These are phyloP conservation scores for Candida oleophila DNA, from an alignment of 805 yeast species.

Conservation along the genomic window DNA sequence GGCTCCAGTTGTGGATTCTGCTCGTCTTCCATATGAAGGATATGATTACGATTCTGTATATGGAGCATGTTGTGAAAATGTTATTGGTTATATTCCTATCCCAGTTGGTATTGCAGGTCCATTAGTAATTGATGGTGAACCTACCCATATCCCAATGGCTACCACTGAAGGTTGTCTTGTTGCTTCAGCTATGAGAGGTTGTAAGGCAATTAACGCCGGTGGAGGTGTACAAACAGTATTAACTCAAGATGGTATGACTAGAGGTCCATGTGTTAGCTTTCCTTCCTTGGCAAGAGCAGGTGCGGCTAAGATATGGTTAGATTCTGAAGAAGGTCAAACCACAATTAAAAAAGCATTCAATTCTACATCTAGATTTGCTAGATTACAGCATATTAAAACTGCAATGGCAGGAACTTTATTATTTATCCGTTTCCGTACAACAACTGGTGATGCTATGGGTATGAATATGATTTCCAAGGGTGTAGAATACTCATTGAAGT, in stretches of 20 bases:
- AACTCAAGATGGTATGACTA: conserved; percentile 97
- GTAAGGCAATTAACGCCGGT: conserved; percentile 95
- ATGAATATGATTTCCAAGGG: conserved; percentile 99
- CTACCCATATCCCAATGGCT: conserved; percentile 96
- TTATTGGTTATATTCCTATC: conserved; percentile 91
- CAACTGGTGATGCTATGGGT: conserved; percentile 99
- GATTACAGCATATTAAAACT: conserved; percentile 85
- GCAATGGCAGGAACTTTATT: conserved; percentile 91
- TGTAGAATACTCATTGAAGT: conserved; percentile 81
- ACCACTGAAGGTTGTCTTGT: conserved; percentile 99
- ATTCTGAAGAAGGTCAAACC: conserved; percentile 89
- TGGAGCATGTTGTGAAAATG: conserved; percentile 99
- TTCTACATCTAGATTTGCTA: conserved; percentile 96
- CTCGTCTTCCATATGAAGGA: conserved; percentile 71
- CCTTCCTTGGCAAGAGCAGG: conserved; percentile 85
- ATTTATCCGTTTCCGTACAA: conserved; percentile 92
- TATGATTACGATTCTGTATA: conserved; percentile 95
- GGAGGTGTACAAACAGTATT: conserved; percentile 93
- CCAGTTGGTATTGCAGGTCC: conserved; percentile 99
- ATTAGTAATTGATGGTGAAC: conserved; percentile 80
- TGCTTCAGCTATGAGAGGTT: conserved; percentile 98
- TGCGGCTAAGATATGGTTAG: conserved; percentile 92
- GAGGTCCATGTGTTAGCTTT: conserved; percentile 97
- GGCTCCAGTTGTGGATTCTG: conserved; percentile 73
- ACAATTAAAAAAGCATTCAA: conserved; percentile 85